phyloP scores from a whole-genome alignment of 768 basidiomycete genomes.

The Boletellus ananas region DNA sequence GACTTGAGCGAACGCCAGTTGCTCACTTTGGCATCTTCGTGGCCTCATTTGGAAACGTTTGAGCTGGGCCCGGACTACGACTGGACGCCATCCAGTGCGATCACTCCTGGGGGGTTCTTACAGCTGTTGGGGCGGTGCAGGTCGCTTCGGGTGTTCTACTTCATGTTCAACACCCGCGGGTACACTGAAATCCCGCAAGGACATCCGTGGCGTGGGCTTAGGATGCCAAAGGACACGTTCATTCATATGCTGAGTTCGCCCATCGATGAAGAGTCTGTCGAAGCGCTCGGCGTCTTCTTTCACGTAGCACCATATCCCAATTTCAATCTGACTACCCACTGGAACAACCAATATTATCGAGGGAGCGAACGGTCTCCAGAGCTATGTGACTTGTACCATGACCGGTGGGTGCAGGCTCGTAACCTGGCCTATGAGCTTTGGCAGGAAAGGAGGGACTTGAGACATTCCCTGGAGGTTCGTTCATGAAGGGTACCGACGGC shows the following conservation, averaged over 20 bases:
- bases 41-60: constrained; percentile 6
- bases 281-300: constrained; percentile 14
- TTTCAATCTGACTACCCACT: constrained; percentile 1
- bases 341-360: not conserved
- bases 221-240: not conserved
- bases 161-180: constrained; percentile 7
- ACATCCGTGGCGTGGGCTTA: constrained; percentile 10
- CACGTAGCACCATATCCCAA: constrained; percentile 8
- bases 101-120: constrained; percentile 12
- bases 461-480: not conserved
- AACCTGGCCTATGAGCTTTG: constrained; percentile 1
- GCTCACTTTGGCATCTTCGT: constrained; percentile 11
- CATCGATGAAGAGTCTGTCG: constrained; percentile 6
- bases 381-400: not conserved
- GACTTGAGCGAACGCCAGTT: constrained; percentile 9
- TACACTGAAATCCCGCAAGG: constrained; percentile 8
- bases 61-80: not conserved
- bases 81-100: constrained; percentile 4
- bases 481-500: no score
- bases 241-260: constrained; percentile 3
- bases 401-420: constrained; percentile 1
- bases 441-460: constrained; percentile 2
- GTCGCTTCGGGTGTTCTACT: constrained; percentile 2
- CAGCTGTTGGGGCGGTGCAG: constrained; percentile 12
- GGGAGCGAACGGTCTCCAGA: not conserved